These are phyloP conservation scores for Rhododendron mucronatum DNA, from an alignment of 148 eudicot species.

Conservation along the genomic window DNA sequence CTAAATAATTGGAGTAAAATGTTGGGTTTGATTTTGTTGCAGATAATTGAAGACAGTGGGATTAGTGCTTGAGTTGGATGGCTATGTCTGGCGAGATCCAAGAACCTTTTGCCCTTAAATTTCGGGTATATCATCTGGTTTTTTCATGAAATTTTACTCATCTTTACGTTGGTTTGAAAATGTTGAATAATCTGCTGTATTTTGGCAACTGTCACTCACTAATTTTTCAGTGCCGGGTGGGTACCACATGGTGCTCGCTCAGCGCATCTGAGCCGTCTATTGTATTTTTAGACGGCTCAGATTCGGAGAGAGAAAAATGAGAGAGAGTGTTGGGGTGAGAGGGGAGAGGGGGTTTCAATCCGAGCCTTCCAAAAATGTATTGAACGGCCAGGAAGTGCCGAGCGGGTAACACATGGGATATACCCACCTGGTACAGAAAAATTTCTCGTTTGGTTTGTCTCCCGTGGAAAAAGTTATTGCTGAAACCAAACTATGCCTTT, in stretches of 20 bases:
- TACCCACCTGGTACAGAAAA: too few relatives aligned
- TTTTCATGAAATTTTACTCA: not conserved
- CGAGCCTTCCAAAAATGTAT: too few relatives aligned
- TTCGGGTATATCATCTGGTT: constrained; percentile 36
- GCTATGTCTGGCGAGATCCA: constrained; percentile 51
- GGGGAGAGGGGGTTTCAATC: too few relatives aligned
- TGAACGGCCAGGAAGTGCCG: too few relatives aligned
- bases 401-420: too few relatives aligned
- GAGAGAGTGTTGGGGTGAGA: too few relatives aligned
- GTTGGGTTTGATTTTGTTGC: not conserved
- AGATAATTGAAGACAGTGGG: constrained; percentile 1
- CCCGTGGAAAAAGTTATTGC: not conserved
- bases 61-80: constrained; percentile 12
- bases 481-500: not conserved
- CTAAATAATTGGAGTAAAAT: not conserved
- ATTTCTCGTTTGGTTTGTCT: too few relatives aligned
- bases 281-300: too few relatives aligned
- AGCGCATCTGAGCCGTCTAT: too few relatives aligned
- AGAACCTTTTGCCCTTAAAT: constrained; percentile 40
- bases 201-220: not conserved
- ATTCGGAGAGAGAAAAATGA: too few relatives aligned
- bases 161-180: not conserved
- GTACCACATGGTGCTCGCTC: too few relatives aligned
- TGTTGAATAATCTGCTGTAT: not conserved
- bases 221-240: too few relatives aligned